Evolutionary conservation across 306 rosid genomes (phyloP), one percentile per base, ranked within the genome.

Genomic region (Oxytropis ochrocephala): DNA sequence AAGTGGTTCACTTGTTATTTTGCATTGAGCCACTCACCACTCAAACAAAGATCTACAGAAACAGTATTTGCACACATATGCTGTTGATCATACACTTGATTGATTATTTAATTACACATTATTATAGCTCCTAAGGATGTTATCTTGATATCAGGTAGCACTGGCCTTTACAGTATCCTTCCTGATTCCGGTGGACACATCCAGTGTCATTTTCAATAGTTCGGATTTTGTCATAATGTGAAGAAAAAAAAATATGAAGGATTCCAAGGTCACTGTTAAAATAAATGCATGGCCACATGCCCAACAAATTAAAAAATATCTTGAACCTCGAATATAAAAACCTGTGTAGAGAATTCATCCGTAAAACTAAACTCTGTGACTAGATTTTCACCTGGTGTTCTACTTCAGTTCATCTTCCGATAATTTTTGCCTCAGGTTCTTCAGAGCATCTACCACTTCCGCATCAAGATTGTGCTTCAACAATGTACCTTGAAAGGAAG

Each of bases 391-490:
- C 59, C 55, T n/a, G 70, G 64, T 69, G 54, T 9, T 58, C 69
- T 85, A 82, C 81, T 86, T 80, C 47, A 67, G 70, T 54, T 88
- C 85, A 50, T 81, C 70, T 57, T 88, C 86, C 5, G 87, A 78
- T 57, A 93, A 83, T 60, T 90, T 74, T 75, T 72, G 83, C 74
- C 84, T 88, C 70, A 93, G 86, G 82, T 85, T 82, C 82, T 82
- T 85, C 64, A 93, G 87, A 44, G 97, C 96, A 72, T 82, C 93
- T 60, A 93, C 97, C 18, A 93, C 96, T 73, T 93, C 88, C 19
- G 94, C 73, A 81, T 86, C 89, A 11, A 90, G 98, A 86, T 88
- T 90, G 82, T 93, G 98, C 85, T 90, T 90, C 63, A 92, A 75
- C 57, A 92, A 49, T 77, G 74, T 88, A 59, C 93, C 96, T 77